Evolutionary conservation across 169 alveolate species (phyloP).

Genomic region (Eimeria maxima): DNA sequence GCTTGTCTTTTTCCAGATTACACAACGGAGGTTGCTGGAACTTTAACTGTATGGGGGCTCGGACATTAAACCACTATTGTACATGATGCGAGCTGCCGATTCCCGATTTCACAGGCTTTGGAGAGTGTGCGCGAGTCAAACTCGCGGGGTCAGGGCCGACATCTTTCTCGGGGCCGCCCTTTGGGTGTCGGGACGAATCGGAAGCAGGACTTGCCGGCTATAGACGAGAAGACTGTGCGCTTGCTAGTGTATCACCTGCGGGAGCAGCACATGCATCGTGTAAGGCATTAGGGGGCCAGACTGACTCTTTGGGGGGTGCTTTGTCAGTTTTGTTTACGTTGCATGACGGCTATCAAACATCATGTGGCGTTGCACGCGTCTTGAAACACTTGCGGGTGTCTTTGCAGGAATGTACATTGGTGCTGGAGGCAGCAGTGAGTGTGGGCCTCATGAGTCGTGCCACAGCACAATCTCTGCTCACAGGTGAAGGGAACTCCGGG

Average conservation of each 20-base stretch:
- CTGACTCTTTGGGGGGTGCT: not conserved
- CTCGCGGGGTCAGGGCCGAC: constrained; percentile 69
- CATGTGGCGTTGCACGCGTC: not conserved
- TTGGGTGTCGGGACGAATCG: constrained; percentile 41
- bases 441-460: constrained; percentile 75
- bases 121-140: constrained; percentile 69
- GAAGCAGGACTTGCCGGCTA: constrained; percentile 70
- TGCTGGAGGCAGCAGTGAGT: constrained; percentile 62
- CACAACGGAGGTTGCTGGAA: not conserved
- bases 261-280: constrained; percentile 74
- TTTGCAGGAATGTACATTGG: constrained; percentile 69
- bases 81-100: not conserved
- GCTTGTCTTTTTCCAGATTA: not conserved
- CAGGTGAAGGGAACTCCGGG: constrained; percentile 62
- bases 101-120: constrained; percentile 17
- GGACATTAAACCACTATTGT: not conserved
- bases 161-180: constrained; percentile 60
- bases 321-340: not conserved
- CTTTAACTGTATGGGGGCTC: not conserved
- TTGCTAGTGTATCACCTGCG: constrained; percentile 49
- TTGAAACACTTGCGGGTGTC: not conserved
- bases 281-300: not conserved
- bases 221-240: constrained; percentile 74
- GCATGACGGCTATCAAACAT: not conserved
- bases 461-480: constrained; percentile 71